Conservation (phyloP, 2,329 filamentous ascomycete species). For the Westerdykella sp. region DNA sequence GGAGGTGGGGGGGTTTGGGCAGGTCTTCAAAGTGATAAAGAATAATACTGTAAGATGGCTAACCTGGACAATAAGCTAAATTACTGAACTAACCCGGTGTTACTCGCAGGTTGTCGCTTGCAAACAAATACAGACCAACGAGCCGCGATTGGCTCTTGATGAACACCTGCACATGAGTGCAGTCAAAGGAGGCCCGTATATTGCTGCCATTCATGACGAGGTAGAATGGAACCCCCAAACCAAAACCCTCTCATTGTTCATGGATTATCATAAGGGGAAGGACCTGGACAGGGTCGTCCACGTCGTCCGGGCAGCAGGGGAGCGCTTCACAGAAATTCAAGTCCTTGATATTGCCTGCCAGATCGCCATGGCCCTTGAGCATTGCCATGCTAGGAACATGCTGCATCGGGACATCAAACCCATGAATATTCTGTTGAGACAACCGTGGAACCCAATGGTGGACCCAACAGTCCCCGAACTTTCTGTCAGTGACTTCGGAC, state of each 20-base stretch:
- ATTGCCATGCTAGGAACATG: slow-evolving; percentile 9
- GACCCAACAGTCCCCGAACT: slow-evolving; percentile 7
- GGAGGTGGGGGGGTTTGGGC: slow-evolving; percentile 9
- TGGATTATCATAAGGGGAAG: slow-evolving; percentile 10
- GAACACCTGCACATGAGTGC: slow-evolving; percentile 9
- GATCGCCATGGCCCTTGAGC: slow-evolving; percentile 10
- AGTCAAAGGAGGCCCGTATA: slow-evolving; percentile 8
- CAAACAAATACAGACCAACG: slow-evolving; percentile 7
- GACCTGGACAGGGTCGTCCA: slow-evolving; percentile 8
- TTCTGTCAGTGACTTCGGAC: slow-evolving; percentile 11
- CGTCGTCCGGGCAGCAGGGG: slow-evolving; percentile 8
- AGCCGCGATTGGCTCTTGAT: slow-evolving; percentile 6
- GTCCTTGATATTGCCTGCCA: slow-evolving; percentile 11
- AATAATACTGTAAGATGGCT: slow-evolving; percentile 3
- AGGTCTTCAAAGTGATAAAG: slow-evolving; percentile 12
- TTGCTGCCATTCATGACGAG: slow-evolving; percentile 9
- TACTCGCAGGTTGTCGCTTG: slow-evolving; percentile 6
- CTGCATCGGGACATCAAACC: slow-evolving; percentile 13
- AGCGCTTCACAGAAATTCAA: slow-evolving; percentile 10
- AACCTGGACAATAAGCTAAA: neutral
- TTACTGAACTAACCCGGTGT: too few species aligned
- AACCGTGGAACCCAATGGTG: slow-evolving; percentile 1
- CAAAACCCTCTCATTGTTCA: slow-evolving; percentile 6
- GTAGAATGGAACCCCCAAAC: slow-evolving; percentile 8
- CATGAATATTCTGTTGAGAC: slow-evolving; percentile 5